Evolutionary conservation across 495 filamentous ascomycete genomes (phyloP).

Genomic region (Penicillium paxilli): DNA sequence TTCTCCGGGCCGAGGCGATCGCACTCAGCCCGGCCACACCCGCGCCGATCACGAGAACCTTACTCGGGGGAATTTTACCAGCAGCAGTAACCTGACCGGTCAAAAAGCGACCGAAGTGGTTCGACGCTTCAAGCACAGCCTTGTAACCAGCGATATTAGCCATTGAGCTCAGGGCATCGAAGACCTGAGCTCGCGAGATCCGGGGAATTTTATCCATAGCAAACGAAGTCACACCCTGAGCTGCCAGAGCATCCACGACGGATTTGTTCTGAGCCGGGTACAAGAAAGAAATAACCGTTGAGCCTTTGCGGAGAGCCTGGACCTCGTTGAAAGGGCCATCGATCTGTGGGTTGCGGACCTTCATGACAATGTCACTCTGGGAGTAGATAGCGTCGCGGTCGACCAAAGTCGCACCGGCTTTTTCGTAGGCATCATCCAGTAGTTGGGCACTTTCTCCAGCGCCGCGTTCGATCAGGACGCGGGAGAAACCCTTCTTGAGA

Average conservation of each 20-base stretch:
- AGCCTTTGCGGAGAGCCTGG: conserved; percentile 57
- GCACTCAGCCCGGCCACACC: conserved; percentile 80
- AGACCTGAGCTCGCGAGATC: conserved; percentile 78
- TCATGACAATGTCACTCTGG: conserved; percentile 72
- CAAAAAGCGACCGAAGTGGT: conserved; percentile 77
- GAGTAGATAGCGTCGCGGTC: conserved; percentile 63
- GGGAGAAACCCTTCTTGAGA: conserved; percentile 75
- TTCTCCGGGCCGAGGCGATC: conserved; percentile 73
- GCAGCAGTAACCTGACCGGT: conserved; percentile 84
- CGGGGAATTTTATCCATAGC: conserved; percentile 86
- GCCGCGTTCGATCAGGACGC: conserved; percentile 70
- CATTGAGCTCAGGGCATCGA: conserved; percentile 77
- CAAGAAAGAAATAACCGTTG: conserved; percentile 72
- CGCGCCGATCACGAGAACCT: conserved; percentile 79
- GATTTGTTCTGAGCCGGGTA: conserved; percentile 71
- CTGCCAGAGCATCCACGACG: conserved; percentile 65
- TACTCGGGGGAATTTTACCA: conserved; percentile 79
- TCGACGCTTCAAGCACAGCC: conserved; percentile 78
- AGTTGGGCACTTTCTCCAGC: conserved; percentile 75
- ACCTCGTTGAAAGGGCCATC: conserved; percentile 56
- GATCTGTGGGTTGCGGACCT: conserved; percentile 68
- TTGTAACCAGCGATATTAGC: conserved; percentile 88
- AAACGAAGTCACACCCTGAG: conserved; percentile 64
- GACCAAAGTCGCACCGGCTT: conserved; percentile 70
- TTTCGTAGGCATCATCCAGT: conserved; percentile 66